Evolutionary conservation across 345 rosid species (phyloP), one percentile per base, ranked within the genome.

Genomic region (Populus simonii): DNA sequence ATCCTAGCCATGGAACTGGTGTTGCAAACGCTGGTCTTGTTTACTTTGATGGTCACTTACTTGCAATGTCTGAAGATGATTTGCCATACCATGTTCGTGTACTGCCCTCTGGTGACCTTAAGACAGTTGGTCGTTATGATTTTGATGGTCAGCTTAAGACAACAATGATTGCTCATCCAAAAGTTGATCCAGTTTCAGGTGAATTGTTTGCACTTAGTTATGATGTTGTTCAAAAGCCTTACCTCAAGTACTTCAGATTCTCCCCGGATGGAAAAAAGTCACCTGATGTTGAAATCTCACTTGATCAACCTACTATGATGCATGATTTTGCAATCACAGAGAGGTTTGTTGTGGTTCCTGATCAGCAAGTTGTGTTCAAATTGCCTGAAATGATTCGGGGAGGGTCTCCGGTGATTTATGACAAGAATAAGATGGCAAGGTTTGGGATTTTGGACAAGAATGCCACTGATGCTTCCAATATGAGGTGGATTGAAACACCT

Each of bases 141-240:
- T 93, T 93, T 38, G 76, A 84, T 65, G 88, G 85, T 0, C 96
- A 90, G 61, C 83, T 93, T 1, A 77, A 87, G 25, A 87, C 89
- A 72, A 89, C 93, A 18, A 93, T 93, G 98, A 93, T 93, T 36
- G 98, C 98, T 72, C 98, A 93, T 86, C 98, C 98, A 8, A 93
- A 93, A 80, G 73, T 93, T 72, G 98, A 93, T 77, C 97, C 97
- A 3, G 85, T 75, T 68, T 82, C 93, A 1, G 90, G 90, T 7
- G 92, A 93, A 66, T 80, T 93, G 22, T 93, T 92, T 39, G 91
- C 92, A 22, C 81, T 93, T 1, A 93, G 98, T 86, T 93, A 93
- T 78, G 94, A 93, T 80, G 97, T 92, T 70, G 88, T 93, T 4
- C 83, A 87, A 33, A 90, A 92, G 68, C 97, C 98, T 0, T 91